Percentiles rank a stretch among this genome's conserved stretches.
phyloP scores from a whole-genome alignment of 139 green algal genomes.

The Chlorella sp. region DNA sequence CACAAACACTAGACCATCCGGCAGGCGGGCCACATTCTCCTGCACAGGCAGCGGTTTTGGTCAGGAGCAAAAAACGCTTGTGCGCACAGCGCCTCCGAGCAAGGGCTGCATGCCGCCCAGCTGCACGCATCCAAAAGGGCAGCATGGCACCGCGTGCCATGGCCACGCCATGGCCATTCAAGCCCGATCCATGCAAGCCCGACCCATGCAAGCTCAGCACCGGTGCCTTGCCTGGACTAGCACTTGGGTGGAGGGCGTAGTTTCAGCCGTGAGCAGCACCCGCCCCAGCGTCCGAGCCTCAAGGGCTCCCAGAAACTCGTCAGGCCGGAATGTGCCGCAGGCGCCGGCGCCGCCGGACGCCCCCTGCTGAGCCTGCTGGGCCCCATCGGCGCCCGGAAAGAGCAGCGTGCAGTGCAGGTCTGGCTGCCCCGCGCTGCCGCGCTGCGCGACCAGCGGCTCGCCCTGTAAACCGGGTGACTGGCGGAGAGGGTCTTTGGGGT shows the following conservation, averaged over 20 bases:
- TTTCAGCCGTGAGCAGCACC: constrained; percentile 49
- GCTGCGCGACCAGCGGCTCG: neutral
- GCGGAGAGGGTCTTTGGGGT: neutral
- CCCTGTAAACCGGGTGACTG: neutral
- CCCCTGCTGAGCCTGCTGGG: neutral
- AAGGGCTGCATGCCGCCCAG: no score
- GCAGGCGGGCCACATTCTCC: constrained; percentile 60
- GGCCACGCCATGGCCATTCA: no score
- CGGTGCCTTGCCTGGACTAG: constrained; percentile 52
- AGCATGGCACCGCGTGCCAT: no score
- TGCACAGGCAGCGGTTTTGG: constrained; percentile 41
- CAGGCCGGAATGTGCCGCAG: constrained; percentile 36
- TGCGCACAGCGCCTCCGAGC: no score
- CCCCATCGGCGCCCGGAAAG: neutral
- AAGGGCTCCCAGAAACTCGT: constrained; percentile 35
- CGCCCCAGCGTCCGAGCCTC: constrained; percentile 45
- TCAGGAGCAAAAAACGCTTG: no score
- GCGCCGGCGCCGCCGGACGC: no score
- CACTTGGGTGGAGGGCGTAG: constrained; percentile 67
- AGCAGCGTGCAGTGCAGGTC: constrained; percentile 23
- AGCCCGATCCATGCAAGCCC: no score
- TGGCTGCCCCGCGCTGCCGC: neutral
- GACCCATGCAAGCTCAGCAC: no score
- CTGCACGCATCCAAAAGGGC: no score
- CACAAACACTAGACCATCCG: constrained; percentile 68